These are phyloP conservation scores for Spizellomyces sp. DNA, from an alignment of 192 early-diverging fungal genomes.

Conservation along the genomic window DNA sequence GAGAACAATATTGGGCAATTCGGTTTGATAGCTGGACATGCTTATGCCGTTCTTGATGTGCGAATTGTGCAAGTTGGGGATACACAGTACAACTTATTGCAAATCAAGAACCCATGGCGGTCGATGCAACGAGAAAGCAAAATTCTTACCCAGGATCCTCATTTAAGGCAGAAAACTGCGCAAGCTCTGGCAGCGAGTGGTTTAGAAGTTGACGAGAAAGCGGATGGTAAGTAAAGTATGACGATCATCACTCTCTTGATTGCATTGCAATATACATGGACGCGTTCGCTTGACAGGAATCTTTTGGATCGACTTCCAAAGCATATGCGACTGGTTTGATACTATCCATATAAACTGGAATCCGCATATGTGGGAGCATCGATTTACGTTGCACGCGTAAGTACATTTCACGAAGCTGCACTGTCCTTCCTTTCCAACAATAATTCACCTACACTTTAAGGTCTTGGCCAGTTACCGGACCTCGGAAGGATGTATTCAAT, in stretches of 20 bases:
- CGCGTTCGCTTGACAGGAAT: constrained; percentile 41
- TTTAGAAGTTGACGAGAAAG: too few relatives aligned
- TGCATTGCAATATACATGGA: too few relatives aligned
- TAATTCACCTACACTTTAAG: too few relatives aligned
- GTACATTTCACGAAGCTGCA: constrained; percentile 19
- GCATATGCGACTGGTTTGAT: constrained; percentile 76
- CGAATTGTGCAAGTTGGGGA: neutral
- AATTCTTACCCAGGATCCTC: too few relatives aligned
- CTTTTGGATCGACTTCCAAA: constrained; percentile 90
- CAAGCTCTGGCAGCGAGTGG: too few relatives aligned
- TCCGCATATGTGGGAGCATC: constrained; percentile 70
- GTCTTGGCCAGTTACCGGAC: too few relatives aligned
- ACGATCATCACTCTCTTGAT: too few relatives aligned
- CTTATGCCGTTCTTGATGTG: constrained; percentile 69
- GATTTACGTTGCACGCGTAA: constrained; percentile 74
- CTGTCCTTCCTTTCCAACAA: too few relatives aligned
- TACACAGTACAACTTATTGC: neutral
- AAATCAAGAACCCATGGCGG: constrained; percentile 89
- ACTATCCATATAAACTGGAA: constrained; percentile 90
- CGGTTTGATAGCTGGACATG: constrained; percentile 87
- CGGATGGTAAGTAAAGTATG: too few relatives aligned
- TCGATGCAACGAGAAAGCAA: too few relatives aligned
- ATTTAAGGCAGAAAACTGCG: too few relatives aligned
- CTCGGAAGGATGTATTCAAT: too few relatives aligned
- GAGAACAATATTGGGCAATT: constrained; percentile 63